Evolutionary conservation across 257 asterid genomes (phyloP).

Genomic region (Salvia hispanica): DNA sequence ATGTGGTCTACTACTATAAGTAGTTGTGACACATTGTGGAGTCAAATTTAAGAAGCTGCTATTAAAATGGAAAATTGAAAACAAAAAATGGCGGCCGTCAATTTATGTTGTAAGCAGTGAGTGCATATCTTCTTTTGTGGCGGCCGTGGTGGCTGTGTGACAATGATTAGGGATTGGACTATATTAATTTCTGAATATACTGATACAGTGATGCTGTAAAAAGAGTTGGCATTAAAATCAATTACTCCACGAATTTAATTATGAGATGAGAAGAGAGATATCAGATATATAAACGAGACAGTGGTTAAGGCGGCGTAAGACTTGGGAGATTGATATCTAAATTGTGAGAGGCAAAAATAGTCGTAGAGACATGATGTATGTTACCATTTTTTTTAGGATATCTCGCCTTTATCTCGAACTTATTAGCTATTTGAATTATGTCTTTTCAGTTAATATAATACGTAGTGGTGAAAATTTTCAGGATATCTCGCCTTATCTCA

Average conservation of each 20-base stretch:
- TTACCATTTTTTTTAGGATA: too few species aligned
- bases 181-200: too few species aligned
- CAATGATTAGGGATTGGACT: slow-evolving; percentile 1
- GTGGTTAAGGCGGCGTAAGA: too few species aligned
- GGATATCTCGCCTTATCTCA: too few species aligned
- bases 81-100: background rate
- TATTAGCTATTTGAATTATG: too few species aligned
- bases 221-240: background rate
- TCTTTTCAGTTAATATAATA: too few species aligned
- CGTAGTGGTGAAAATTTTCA: too few species aligned
- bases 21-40: background rate
- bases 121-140: slow-evolving; percentile 7
- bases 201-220: background rate
- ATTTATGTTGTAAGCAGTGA: slow-evolving; percentile 2
- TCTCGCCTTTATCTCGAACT: too few species aligned
- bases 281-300: too few species aligned
- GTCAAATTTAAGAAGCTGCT: background rate
- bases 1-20: background rate
- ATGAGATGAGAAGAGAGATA: background rate
- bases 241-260: background rate
- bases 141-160: slow-evolving; percentile 8
- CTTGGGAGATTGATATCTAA: too few species aligned
- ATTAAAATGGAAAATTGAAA: background rate
- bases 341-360: too few species aligned
- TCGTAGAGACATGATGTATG: too few species aligned